Percentiles rank a stretch among this genome's conserved stretches.
Conservation (phyloP, 129 eudicot genomes). For the Kitagawia praeruptora region DNA sequence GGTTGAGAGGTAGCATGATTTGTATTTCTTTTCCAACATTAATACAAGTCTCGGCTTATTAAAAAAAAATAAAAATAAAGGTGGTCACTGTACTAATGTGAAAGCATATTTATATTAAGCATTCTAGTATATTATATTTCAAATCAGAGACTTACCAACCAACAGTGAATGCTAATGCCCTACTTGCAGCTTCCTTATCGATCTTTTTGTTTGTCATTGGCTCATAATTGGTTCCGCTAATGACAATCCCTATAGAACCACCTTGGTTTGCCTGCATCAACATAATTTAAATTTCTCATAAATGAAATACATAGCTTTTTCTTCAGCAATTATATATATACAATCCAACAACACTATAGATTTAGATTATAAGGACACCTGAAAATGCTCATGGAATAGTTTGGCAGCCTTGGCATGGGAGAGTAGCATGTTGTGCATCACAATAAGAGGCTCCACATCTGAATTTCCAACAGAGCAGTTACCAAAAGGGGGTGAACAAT, state of each 20-base stretch:
- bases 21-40: no score
- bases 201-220: constrained; percentile 41
- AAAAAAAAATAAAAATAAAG: no score
- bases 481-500: constrained; percentile 75
- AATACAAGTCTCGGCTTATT: no score
- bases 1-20: no score
- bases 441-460: constrained; percentile 65
- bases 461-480: constrained; percentile 64
- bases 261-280: constrained; percentile 45
- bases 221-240: constrained; percentile 28
- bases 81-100: not conserved
- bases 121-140: not conserved
- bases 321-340: not conserved
- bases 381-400: constrained; percentile 43
- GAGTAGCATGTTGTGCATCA: constrained; percentile 58
- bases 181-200: constrained; percentile 53
- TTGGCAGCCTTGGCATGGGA: constrained; percentile 71
- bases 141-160: constrained; percentile 45
- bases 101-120: not conserved
- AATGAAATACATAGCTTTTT: not conserved
- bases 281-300: not conserved
- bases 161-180: constrained; percentile 54
- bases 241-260: constrained; percentile 53
- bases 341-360: not conserved
- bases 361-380: constrained; percentile 28